Percentiles rank a stretch among this genome's conserved stretches.
Conservation (phyloP, 148 eudicot genomes). For the Heliamphora exappendiculata region DNA sequence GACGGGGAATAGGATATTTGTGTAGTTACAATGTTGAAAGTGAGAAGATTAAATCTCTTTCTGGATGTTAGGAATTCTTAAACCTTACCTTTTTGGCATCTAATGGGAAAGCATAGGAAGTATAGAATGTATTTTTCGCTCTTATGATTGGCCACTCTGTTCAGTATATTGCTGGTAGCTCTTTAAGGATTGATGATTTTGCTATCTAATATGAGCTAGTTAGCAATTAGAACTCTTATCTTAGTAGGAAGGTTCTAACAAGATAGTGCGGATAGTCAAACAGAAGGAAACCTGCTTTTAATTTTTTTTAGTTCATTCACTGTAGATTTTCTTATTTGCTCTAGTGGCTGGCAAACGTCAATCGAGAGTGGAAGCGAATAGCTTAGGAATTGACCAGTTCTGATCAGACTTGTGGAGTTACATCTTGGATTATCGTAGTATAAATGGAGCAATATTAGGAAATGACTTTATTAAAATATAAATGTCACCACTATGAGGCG, state of each 20-base stretch:
- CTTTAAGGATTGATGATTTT: neutral
- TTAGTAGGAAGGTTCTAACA: neutral
- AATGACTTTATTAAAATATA: too few relatives aligned
- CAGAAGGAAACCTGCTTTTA: neutral
- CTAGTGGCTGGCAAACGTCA: neutral
- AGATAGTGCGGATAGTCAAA: neutral
- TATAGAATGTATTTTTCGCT: too few relatives aligned
- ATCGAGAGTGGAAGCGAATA: neutral
- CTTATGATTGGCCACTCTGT: too few relatives aligned
- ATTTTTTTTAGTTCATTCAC: neutral
- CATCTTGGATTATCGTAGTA: too few relatives aligned
- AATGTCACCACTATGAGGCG: too few relatives aligned
- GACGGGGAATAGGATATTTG: too few relatives aligned
- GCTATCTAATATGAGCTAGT: neutral
- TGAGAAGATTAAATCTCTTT: neutral
- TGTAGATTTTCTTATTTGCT: neutral
- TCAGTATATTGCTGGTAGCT: too few relatives aligned
- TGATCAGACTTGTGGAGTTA: neutral
- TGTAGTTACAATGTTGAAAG: neutral
- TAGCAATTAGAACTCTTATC: neutral
- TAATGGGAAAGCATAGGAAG: too few relatives aligned
- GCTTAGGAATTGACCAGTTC: neutral
- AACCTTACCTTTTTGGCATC: neutral
- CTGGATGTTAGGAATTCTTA: neutral
- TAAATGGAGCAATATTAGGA: too few relatives aligned